Evolutionary conservation across 2,329 filamentous ascomycete genomes (phyloP).

Genomic region (Orbilia oligospora): DNA sequence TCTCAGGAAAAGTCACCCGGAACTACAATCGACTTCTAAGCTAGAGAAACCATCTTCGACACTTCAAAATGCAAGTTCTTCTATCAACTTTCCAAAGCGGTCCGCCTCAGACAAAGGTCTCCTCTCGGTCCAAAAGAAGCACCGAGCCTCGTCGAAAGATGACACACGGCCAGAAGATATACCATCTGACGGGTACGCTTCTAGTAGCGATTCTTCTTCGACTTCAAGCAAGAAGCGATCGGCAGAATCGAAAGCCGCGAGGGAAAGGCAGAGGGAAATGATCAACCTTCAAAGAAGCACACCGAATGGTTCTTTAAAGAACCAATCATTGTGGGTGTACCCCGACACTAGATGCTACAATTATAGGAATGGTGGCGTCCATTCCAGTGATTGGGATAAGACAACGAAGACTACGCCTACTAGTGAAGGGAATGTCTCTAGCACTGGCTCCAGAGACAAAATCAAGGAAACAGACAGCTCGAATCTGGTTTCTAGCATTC

Average conservation of each 20-base stretch:
- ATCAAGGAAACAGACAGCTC: neutral
- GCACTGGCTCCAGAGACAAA: neutral
- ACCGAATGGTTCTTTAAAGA: constrained; percentile 11
- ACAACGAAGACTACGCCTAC: neutral
- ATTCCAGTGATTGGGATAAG: constrained; percentile 9
- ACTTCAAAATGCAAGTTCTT: constrained; percentile 36
- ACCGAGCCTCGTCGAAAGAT: constrained; percentile 22
- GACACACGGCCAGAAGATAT: constrained; percentile 32
- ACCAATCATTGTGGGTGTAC: constrained; percentile 8
- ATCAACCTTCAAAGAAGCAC: constrained; percentile 9
- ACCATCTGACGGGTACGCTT: constrained; percentile 41
- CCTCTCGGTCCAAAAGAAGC: constrained; percentile 4
- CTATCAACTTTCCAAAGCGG: constrained; percentile 20
- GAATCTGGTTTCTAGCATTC: neutral
- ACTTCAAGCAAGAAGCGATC: constrained; percentile 36
- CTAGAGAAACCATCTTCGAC: neutral
- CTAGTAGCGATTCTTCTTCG: constrained; percentile 47
- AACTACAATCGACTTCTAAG: neutral
- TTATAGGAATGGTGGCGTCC: neutral
- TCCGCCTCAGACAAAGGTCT: neutral
- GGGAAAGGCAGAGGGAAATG: constrained; percentile 36
- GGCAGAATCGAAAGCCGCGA: constrained; percentile 25
- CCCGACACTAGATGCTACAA: neutral
- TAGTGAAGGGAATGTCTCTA: neutral
- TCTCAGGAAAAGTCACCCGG: neutral